Conservation (phyloP, 768 basidiomycete species). For the Suillus bovinus region DNA sequence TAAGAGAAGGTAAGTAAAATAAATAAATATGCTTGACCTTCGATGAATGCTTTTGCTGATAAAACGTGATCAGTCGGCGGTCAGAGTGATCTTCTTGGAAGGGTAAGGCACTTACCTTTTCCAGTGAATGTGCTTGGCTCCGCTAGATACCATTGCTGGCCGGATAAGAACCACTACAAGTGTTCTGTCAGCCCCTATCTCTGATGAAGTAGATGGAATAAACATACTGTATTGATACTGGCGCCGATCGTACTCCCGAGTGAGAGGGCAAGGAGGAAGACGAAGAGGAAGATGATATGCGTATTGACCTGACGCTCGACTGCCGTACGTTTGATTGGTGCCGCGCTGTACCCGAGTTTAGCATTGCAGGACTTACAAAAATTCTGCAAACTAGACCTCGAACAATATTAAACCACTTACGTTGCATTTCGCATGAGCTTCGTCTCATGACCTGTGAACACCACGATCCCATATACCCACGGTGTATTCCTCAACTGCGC, state of each 20-base stretch:
- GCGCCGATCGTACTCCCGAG: constrained; percentile 91
- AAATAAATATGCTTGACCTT: constrained; percentile 51
- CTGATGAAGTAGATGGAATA: constrained; percentile 21
- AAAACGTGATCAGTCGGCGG: constrained; percentile 7
- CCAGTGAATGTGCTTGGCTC: constrained; percentile 59
- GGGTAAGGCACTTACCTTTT: constrained; percentile 52
- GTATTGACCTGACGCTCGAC: constrained; percentile 95
- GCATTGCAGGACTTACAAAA: constrained; percentile 1
- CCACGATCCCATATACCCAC: constrained; percentile 92
- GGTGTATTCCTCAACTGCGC: constrained; percentile 95
- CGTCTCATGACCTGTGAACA: constrained; percentile 97
- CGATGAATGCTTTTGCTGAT: constrained; percentile 74
- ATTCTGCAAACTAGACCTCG: neutral
- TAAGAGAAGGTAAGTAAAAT: constrained; percentile 6
- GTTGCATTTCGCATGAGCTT: constrained; percentile 98
- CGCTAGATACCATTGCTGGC: constrained; percentile 88
- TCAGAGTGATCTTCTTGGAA: neutral
- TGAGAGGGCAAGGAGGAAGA: constrained; percentile 82
- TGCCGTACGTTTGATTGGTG: constrained; percentile 95
- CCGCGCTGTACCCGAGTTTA: constrained; percentile 57
- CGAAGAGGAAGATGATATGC: constrained; percentile 94
- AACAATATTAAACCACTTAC: constrained; percentile 46
- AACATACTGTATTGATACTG: constrained; percentile 74
- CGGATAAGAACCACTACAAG: constrained; percentile 79
- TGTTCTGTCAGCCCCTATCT: neutral